phyloP scores from a whole-genome alignment of 495 filamentous ascomycete genomes.

The Jackrogersella multiformis region DNA sequence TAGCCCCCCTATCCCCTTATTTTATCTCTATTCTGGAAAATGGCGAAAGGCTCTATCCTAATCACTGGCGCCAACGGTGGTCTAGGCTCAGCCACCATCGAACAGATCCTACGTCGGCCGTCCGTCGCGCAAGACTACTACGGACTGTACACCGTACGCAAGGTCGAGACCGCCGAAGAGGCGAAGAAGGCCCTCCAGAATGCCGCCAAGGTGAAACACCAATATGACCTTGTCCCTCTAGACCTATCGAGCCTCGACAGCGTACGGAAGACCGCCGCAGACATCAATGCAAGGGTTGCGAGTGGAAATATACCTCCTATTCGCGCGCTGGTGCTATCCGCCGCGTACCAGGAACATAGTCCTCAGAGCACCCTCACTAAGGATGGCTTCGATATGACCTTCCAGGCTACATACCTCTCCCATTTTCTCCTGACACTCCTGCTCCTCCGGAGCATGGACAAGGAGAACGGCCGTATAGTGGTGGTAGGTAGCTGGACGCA shows the following conservation, averaged over 20 bases:
- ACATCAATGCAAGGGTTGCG: constrained; percentile 51
- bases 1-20: no score
- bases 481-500: constrained; percentile 57
- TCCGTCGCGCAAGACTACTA: constrained; percentile 48
- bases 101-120: constrained; percentile 53
- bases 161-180: constrained; percentile 48
- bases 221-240: constrained; percentile 53
- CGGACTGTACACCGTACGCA: constrained; percentile 54
- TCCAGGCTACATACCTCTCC: constrained; percentile 58
- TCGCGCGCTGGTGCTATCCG: constrained; percentile 56
- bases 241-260: constrained; percentile 54
- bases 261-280: constrained; percentile 51
- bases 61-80: constrained; percentile 64
- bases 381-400: constrained; percentile 54
- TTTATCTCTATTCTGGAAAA: background rate
- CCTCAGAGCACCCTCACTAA: constrained; percentile 46
- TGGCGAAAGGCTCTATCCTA: constrained; percentile 57
- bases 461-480: constrained; percentile 53
- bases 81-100: constrained; percentile 60
- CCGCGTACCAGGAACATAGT: constrained; percentile 53
- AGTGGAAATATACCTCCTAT: constrained; percentile 53
- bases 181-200: constrained; percentile 45
- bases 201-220: constrained; percentile 42
- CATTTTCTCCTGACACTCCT: constrained; percentile 56
- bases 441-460: constrained; percentile 57